These are phyloP conservation scores for Exophiala lecanii-corni DNA, from an alignment of 2,329 filamentous ascomycete genomes.

Conservation along the genomic window DNA sequence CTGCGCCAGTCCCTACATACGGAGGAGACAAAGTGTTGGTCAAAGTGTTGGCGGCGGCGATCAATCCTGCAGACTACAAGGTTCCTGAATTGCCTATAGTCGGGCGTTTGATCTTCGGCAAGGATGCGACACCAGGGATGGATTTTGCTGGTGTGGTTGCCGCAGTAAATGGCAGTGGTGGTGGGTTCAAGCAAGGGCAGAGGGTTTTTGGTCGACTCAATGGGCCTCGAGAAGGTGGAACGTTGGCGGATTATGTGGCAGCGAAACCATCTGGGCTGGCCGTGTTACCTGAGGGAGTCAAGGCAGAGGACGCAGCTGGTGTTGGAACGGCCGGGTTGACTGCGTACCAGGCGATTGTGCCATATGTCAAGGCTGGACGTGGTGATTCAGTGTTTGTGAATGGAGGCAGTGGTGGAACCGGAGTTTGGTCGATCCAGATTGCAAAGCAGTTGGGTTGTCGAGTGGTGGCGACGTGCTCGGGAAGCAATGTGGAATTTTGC, in stretches of 20 bases:
- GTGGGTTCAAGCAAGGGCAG: slow-evolving; percentile 36
- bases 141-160: slow-evolving; percentile 48
- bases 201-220: slow-evolving; percentile 43
- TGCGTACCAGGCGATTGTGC: slow-evolving; percentile 47
- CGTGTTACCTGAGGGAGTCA: slow-evolving; percentile 41
- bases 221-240: slow-evolving; percentile 35
- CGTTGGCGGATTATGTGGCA: slow-evolving; percentile 43
- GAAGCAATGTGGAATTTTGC: slow-evolving; percentile 53
- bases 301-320: slow-evolving; percentile 39
- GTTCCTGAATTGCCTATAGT: slow-evolving; percentile 48
- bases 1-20: slow-evolving; percentile 38
- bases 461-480: slow-evolving; percentile 58
- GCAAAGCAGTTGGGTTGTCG: slow-evolving; percentile 57
- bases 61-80: slow-evolving; percentile 66
- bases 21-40: slow-evolving; percentile 50
- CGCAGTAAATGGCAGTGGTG: slow-evolving; percentile 26
- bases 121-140: slow-evolving; percentile 45
- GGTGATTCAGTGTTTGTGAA: slow-evolving; percentile 62
- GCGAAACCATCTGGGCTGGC: slow-evolving; percentile 33
- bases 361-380: slow-evolving; percentile 35
- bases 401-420: slow-evolving; percentile 59
- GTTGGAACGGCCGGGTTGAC: slow-evolving; percentile 46
- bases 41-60: slow-evolving; percentile 47
- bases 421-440: slow-evolving; percentile 58
- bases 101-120: slow-evolving; percentile 34